Percentiles rank a stretch among this genome's conserved stretches.
Conservation (phyloP, 2,329 filamentous ascomycete species). For the Eutypa lata region DNA sequence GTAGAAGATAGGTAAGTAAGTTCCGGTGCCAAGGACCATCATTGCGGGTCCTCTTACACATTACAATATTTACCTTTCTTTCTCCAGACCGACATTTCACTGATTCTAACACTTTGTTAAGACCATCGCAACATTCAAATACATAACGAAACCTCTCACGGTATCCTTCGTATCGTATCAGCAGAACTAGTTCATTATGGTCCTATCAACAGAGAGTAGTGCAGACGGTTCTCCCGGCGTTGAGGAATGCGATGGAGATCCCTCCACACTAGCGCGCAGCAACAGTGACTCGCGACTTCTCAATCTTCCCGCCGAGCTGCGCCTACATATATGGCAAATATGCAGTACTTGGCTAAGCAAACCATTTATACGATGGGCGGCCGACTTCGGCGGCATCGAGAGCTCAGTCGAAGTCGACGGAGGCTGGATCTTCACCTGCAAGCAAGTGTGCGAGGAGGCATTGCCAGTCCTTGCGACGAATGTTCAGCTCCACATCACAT, state of each 20-base stretch:
- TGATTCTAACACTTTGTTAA: no score
- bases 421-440: background rate
- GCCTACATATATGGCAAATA: background rate
- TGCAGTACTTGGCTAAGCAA: background rate
- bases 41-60: no score
- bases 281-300: background rate
- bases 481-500: background rate
- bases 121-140: no score
- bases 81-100: no score
- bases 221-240: no score
- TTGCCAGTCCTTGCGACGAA: background rate
- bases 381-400: background rate
- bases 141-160: no score
- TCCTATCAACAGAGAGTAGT: no score
- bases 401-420: background rate
- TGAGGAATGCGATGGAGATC: background rate
- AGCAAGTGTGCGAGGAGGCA: background rate
- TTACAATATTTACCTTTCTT: no score
- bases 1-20: no score
- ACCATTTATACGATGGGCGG: background rate
- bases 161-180: no score
- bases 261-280: background rate
- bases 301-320: background rate
- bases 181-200: no score
- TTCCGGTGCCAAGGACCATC: no score